Evolutionary conservation across 2,329 filamentous ascomycete genomes (phyloP).

Genomic region (Colletotrichum navitas): DNA sequence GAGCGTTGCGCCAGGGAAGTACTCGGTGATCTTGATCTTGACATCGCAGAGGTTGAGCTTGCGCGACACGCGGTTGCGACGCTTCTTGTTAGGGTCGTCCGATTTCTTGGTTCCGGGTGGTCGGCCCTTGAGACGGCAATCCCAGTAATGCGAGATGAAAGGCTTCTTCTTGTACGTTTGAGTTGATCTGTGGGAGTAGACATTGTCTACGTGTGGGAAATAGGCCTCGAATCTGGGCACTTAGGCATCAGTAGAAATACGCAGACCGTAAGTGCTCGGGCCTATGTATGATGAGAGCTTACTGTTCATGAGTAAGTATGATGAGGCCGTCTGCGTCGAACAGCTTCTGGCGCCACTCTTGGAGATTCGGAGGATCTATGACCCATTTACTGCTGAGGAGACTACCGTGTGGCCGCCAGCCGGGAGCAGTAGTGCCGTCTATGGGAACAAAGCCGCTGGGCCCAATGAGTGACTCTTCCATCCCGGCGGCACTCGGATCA

Average conservation of each 20-base stretch:
- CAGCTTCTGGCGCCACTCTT: constrained; percentile 77
- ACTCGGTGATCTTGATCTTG: constrained; percentile 88
- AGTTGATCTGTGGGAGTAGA: constrained; percentile 86
- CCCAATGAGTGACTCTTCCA: constrained; percentile 55
- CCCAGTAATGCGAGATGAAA: constrained; percentile 88
- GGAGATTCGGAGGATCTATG: constrained; percentile 74
- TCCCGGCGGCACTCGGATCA: constrained; percentile 50
- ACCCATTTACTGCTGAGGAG: constrained; percentile 70
- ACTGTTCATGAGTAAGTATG: constrained; percentile 80
- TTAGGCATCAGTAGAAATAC: constrained; percentile 35
- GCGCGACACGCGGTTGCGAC: constrained; percentile 80
- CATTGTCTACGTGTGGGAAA: constrained; percentile 86
- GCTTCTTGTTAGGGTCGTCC: constrained; percentile 84
- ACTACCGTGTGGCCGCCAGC: constrained; percentile 56
- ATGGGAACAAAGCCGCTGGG: constrained; percentile 37
- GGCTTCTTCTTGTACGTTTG: constrained; percentile 85
- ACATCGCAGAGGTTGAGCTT: constrained; percentile 86
- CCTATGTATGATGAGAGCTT: constrained; percentile 48
- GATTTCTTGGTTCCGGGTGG: constrained; percentile 84
- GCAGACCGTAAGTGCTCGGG: constrained; percentile 14
- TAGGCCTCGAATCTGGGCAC: constrained; percentile 78
- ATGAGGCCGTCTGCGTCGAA: constrained; percentile 83
- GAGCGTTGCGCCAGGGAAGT: constrained; percentile 69
- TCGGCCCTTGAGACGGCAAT: constrained; percentile 84
- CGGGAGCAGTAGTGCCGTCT: constrained; percentile 37